These are phyloP conservation scores for Onygena corvina DNA, from an alignment of 2,329 filamentous ascomycete species.

Conservation along the genomic window DNA sequence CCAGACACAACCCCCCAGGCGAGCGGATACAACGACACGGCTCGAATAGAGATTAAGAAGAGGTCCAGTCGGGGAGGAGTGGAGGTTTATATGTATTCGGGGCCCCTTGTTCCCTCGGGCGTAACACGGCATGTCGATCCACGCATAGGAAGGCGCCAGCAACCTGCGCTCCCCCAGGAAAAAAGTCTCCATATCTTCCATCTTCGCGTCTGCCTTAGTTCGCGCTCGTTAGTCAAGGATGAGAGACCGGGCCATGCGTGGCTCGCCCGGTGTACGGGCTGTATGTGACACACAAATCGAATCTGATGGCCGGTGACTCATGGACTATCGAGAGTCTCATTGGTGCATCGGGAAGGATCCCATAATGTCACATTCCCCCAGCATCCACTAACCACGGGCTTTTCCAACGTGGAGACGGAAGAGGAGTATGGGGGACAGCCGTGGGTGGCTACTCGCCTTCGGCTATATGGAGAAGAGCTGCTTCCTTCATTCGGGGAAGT, in stretches of 20 bases:
- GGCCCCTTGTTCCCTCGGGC: background rate
- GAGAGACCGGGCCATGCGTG: background rate
- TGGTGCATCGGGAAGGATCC: background rate
- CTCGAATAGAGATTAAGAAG: background rate
- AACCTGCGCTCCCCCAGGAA: background rate
- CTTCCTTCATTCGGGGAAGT: background rate
- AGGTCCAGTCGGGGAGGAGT: background rate
- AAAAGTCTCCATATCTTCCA: conserved; percentile 3
- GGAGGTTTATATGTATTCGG: conserved; percentile 1
- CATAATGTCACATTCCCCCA: background rate
- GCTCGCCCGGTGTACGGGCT: background rate
- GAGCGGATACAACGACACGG: background rate
- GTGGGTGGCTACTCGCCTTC: background rate
- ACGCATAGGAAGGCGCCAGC: conserved; percentile 2
- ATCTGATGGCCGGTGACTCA: background rate
- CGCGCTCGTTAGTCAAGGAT: too few relatives aligned
- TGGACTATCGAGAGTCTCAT: background rate
- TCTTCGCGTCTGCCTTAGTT: too few relatives aligned
- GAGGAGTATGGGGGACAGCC: background rate
- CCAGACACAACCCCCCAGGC: background rate
- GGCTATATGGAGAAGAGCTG: background rate
- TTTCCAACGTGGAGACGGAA: background rate
- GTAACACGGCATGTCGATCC: conserved; percentile 5
- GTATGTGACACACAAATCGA: conserved; percentile 3
- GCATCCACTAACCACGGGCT: background rate